A percentile compares a stretch with the other conserved stretches of the same genome.
Conservation (phyloP, 2,329 filamentous ascomycete genomes). For the Epichloe baconii region DNA sequence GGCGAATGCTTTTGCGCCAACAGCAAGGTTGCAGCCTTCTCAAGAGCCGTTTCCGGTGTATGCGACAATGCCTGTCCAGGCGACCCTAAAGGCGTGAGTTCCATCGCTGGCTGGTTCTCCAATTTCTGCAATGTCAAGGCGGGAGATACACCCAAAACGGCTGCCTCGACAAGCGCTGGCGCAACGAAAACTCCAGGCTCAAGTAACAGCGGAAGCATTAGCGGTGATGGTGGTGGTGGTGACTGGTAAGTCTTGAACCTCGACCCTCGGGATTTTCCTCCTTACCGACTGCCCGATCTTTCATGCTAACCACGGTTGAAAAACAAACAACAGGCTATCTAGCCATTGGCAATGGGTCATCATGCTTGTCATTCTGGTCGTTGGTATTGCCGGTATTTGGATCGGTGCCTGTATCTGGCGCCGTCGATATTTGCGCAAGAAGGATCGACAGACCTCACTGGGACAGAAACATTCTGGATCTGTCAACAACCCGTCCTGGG, state of each 20-base stretch:
- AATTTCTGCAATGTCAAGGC: constrained; percentile 43
- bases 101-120: constrained; percentile 59
- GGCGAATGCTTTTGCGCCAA: constrained; percentile 64
- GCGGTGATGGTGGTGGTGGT: constrained; percentile 19
- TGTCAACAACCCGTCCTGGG: constrained; percentile 22
- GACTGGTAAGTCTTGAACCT: constrained; percentile 29
- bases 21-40: constrained; percentile 42
- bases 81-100: constrained; percentile 31
- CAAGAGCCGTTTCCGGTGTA: constrained; percentile 37
- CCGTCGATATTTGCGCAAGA: constrained; percentile 58
- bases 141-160: constrained; percentile 9
- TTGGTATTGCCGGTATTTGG: constrained; percentile 56
- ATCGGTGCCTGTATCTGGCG: constrained; percentile 57
- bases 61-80: constrained; percentile 48
- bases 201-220: constrained; percentile 4
- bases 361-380: constrained; percentile 61
- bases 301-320: neutral
- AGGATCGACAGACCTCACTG: constrained; percentile 36
- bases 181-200: neutral
- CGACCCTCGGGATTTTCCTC: neutral
- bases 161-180: constrained; percentile 1
- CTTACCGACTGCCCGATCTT: neutral
- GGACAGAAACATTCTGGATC: constrained; percentile 27
- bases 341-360: constrained; percentile 70
- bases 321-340: constrained; percentile 38